Percentiles rank a stretch among this genome's conserved stretches.
Evolutionary conservation across 225 moss, liverwort and hornwort species (phyloP).

Genomic region (Neckera pumila): DNA sequence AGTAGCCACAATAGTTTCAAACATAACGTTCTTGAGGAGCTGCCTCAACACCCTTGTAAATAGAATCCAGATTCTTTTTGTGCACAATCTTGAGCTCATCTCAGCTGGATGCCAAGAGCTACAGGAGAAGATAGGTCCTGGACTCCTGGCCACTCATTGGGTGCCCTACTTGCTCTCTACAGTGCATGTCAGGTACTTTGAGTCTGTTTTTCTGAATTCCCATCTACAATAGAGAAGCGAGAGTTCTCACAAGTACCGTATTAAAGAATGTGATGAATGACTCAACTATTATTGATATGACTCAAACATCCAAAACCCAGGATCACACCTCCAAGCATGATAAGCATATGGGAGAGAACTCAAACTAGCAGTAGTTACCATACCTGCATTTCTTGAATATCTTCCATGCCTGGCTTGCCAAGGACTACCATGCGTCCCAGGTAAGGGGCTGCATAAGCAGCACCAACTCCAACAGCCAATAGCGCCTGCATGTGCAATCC

Average conservation of each 20-base stretch:
- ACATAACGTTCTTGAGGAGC: background rate
- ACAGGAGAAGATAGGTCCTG: background rate
- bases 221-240: background rate
- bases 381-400: constrained; percentile 55
- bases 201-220: background rate
- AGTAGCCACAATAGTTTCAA: background rate
- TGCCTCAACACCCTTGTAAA: background rate
- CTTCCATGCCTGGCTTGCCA: constrained; percentile 38
- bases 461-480: constrained; percentile 53
- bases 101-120: background rate
- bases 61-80: background rate
- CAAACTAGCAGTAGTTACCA: background rate
- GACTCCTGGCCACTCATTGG: background rate
- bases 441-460: constrained; percentile 59
- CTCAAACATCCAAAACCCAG: background rate
- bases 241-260: background rate
- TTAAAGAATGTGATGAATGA: background rate
- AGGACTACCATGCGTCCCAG: constrained; percentile 52
- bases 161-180: background rate
- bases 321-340: background rate
- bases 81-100: background rate
- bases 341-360: background rate
- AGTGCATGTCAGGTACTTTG: background rate
- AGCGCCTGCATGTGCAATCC: constrained; percentile 15
- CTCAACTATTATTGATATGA: background rate